Evolutionary conservation across 768 basidiomycete species (phyloP), one percentile per base, ranked within the genome.

Genomic region (Rubroboletus pulcherrimus): DNA sequence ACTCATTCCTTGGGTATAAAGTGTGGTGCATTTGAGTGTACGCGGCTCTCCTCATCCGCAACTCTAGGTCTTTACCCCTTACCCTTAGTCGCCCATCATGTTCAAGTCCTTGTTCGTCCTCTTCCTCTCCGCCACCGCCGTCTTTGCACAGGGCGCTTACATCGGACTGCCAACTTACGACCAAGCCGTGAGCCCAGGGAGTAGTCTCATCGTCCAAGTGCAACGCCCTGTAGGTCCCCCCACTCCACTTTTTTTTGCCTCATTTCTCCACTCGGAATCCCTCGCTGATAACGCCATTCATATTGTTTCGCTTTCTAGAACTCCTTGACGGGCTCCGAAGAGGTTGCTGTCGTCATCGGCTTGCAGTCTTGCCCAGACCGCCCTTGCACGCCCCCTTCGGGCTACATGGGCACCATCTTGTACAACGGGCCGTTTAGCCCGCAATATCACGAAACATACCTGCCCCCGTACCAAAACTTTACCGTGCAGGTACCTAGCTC

Each of bases 391-490:
- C 33, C 67, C 6, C 67, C 72, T n/a, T 42, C 54, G 2, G 67
- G 67, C 7, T 51, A 65, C 17, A 55, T 81, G 61, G 80, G 80
- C 12, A 60, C 52, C 10, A 72, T 81, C n/a, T 66, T 82, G 44
- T 81, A 78, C 65, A 75, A 74, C 41, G 81, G 81, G 17, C 65
- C 65, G 10, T 82, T 72, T 54, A 59, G 65, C 26, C 80, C 81
- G 0, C 58, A 74, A 54, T 64, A 62, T 46, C 63, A 74, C 19
- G 57, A 70, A 11, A 6, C 35, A 2, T 57, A 64, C 29, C 67
- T 71, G 53, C 62, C 63, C 6, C 78, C 79, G 11, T 74, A 78
- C 65, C 67, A 81, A 53, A 79, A 79, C 58, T 77, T 79, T 55
- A 73, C 75, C 4, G 69, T 81, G 5, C 65, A 66, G 34, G 63